phyloP scores from a whole-genome alignment of 371 early-diverging fungal genomes.

The Saksenaea vasiformis region DNA sequence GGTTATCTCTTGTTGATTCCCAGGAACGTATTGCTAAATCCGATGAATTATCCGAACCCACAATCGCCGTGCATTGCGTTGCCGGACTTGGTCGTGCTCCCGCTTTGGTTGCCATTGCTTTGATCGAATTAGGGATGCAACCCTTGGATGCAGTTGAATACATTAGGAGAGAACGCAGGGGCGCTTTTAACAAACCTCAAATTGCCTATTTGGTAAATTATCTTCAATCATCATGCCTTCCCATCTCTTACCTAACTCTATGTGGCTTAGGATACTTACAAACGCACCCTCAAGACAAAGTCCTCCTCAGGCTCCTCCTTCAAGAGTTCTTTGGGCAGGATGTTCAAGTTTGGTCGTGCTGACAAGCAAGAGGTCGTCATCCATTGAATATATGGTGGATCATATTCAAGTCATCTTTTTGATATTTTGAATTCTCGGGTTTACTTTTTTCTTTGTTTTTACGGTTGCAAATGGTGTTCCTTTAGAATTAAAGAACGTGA shows the following conservation, averaged over 20 bases:
- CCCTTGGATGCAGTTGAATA: slow-evolving; percentile 76
- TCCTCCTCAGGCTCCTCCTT: slow-evolving; percentile 19
- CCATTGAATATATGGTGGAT: slow-evolving; percentile 32
- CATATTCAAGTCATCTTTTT: neutral
- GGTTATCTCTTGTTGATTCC: slow-evolving; percentile 68
- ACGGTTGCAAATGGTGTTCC: neutral
- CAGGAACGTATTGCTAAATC: slow-evolving; percentile 35
- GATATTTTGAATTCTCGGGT: neutral
- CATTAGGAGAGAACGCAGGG: slow-evolving; percentile 75
- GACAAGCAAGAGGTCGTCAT: slow-evolving; percentile 22
- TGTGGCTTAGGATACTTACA: slow-evolving; percentile 35
- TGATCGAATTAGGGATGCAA: slow-evolving; percentile 79
- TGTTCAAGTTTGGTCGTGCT: slow-evolving; percentile 30
- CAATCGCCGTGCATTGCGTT: slow-evolving; percentile 85
- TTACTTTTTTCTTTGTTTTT: neutral
- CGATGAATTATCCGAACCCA: slow-evolving; percentile 40
- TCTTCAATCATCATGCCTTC: slow-evolving; percentile 27
- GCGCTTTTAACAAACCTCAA: slow-evolving; percentile 82
- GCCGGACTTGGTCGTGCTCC: slow-evolving; percentile 82
- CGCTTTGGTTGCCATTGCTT: slow-evolving; percentile 73
- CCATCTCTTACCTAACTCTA: slow-evolving; percentile 9
- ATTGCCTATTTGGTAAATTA: slow-evolving; percentile 68
- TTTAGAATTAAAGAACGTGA: slow-evolving; percentile 7
- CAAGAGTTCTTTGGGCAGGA: slow-evolving; percentile 25
- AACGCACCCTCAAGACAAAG: slow-evolving; percentile 32